These are phyloP conservation scores for Cordyceps javanica DNA, from an alignment of 2,329 filamentous ascomycete genomes.

Conservation along the genomic window DNA sequence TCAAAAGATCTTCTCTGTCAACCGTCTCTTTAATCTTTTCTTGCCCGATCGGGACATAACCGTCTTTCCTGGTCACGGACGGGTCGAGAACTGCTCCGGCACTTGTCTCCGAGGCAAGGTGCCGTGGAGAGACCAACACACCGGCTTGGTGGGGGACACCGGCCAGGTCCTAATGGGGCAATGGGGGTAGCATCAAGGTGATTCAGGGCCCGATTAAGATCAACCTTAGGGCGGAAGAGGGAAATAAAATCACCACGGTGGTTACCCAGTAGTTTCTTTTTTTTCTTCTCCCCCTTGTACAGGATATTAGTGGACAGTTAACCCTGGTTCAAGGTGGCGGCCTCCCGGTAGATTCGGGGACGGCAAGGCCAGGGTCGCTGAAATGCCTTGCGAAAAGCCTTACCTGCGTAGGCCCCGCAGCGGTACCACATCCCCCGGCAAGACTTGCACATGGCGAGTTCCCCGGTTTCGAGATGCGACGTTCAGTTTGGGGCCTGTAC, in stretches of 20 bases:
- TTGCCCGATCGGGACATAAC: neutral
- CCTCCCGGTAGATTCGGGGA: neutral
- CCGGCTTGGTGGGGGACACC: neutral
- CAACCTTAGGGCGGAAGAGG: neutral
- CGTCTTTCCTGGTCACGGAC: neutral
- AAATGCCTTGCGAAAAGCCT: conserved; percentile 12
- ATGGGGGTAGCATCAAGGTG: neutral
- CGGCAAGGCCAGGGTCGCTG: neutral
- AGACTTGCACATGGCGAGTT: neutral
- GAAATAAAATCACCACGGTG: neutral
- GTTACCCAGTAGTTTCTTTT: neutral
- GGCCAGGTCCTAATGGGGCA: neutral
- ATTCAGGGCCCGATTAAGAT: neutral
- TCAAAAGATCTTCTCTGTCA: neutral
- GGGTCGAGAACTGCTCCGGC: neutral
- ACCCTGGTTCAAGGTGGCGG: conserved; percentile 2
- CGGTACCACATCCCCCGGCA: neutral
- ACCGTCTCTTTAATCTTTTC: neutral
- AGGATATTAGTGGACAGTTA: neutral
- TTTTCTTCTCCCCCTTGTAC: neutral
- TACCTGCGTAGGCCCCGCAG: neutral
- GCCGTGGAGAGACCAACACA: neutral
- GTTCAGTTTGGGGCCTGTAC: neutral
- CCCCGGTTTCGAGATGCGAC: neutral
- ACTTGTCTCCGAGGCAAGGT: neutral